Evolutionary conservation across 2,329 filamentous ascomycete species (phyloP).

Genomic region (Ophiostoma triangulosporum): DNA sequence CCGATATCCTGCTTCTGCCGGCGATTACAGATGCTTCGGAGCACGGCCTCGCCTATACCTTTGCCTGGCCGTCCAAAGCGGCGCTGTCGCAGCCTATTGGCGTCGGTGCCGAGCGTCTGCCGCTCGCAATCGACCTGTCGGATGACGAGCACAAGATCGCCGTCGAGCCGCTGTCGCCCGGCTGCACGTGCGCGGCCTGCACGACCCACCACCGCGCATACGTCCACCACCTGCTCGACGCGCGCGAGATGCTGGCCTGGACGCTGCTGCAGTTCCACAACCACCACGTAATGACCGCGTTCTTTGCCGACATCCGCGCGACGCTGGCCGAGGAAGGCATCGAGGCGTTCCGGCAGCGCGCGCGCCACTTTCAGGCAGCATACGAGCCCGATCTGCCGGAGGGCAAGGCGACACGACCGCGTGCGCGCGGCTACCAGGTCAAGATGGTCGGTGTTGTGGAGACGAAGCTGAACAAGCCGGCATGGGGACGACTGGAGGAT

Average conservation of each 20-base stretch:
- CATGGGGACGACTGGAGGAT: conserved; percentile 39
- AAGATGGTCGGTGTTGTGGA: conserved; percentile 53
- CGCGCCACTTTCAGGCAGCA: conserved; percentile 26
- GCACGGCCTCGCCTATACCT: conserved; percentile 70
- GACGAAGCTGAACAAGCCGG: conserved; percentile 45
- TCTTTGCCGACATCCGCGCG: conserved; percentile 58
- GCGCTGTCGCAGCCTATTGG: conserved; percentile 6
- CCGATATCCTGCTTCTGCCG: conserved; percentile 67
- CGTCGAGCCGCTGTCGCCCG: conserved; percentile 44
- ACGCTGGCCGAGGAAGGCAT: conserved; percentile 43
- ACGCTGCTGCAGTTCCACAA: conserved; percentile 88
- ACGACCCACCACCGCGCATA: conserved; percentile 73
- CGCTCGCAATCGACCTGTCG: conserved; percentile 74
- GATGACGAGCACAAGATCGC: conserved; percentile 45
- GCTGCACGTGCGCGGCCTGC: conserved; percentile 75
- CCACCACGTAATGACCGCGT: conserved; percentile 54
- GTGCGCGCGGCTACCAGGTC: conserved; percentile 71
- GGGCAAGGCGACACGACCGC: conserved; percentile 64
- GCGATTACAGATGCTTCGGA: conserved; percentile 57
- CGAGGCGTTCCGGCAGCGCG: conserved; percentile 43
- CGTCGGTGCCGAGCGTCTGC: conserved; percentile 16
- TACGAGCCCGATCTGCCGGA: conserved; percentile 63
- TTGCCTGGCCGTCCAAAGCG: conserved; percentile 48
- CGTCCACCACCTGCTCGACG: conserved; percentile 71
- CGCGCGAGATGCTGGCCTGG: conserved; percentile 97